phyloP scores from a whole-genome alignment of 2,329 filamentous ascomycete species.

The Diaporthe citriasiana region DNA sequence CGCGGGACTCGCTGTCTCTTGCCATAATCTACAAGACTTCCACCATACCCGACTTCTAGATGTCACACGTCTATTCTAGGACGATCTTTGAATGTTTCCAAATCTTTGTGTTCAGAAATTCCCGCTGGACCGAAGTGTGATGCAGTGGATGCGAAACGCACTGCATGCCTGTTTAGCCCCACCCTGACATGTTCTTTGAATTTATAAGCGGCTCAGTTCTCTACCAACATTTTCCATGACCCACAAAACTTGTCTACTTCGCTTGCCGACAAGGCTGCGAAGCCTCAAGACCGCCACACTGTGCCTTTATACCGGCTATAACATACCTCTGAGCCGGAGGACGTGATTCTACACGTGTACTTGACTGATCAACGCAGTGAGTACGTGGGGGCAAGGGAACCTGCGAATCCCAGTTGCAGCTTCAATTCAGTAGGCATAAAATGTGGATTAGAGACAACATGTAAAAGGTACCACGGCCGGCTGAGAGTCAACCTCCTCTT shows the following conservation, averaged over 20 bases:
- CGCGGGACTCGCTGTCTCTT: neutral
- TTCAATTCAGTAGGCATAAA: neutral
- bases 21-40: neutral
- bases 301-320: neutral
- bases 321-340: neutral
- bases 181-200: neutral
- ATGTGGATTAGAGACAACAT: neutral
- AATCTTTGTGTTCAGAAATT: too few species aligned
- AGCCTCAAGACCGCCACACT: neutral
- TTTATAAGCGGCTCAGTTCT: neutral
- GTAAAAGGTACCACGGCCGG: too few species aligned
- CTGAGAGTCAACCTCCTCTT: neutral
- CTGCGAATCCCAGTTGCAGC: neutral
- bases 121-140: fast-evolving
- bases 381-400: neutral
- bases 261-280: neutral
- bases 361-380: neutral
- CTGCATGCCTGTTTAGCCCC: neutral
- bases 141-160: neutral
- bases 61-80: neutral
- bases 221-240: neutral
- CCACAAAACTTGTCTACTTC: neutral
- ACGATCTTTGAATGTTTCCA: neutral
- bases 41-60: too few species aligned
- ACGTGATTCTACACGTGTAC: neutral